A percentile compares a stretch with the other conserved stretches of the same genome.
These are phyloP conservation scores for Urostyla sp. DNA, from an alignment of 73 alveolate genomes.

Conservation along the genomic window DNA sequence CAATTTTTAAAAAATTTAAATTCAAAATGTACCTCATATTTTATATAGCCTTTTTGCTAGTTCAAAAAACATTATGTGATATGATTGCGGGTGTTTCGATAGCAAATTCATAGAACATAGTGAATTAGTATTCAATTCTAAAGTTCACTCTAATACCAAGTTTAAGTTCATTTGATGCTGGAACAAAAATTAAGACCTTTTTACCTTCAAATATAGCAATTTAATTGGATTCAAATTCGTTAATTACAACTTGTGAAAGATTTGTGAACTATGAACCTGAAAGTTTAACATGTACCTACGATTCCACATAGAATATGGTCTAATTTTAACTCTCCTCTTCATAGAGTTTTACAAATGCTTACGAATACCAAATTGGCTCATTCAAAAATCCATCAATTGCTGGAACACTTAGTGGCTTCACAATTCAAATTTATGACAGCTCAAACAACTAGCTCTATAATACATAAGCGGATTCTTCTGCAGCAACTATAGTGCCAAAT, in stretches of 20 bases:
- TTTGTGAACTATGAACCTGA: not conserved
- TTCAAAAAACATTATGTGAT: no score
- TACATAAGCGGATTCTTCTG: constrained; percentile 18
- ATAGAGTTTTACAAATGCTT: constrained; percentile 9
- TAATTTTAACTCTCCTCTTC: not conserved
- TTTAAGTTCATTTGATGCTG: constrained; percentile 7
- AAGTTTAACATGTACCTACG: not conserved
- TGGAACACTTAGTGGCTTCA: constrained; percentile 5
- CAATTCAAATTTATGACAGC: not conserved
- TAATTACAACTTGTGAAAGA: constrained; percentile 3
- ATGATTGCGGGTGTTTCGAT: constrained; percentile 33
- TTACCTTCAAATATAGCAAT: not conserved
- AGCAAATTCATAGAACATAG: constrained; percentile 22
- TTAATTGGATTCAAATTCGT: not conserved
- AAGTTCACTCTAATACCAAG: constrained; percentile 9
- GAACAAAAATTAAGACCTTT: constrained; percentile 21
- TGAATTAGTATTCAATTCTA: constrained; percentile 1
- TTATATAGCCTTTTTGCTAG: no score
- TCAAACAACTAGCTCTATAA: constrained; percentile 7
- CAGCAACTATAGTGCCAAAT: constrained; percentile 28
- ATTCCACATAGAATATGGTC: not conserved
- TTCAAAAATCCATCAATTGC: constrained; percentile 15
- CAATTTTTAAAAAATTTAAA: no score
- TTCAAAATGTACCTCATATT: no score
- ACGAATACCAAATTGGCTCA: constrained; percentile 33